These are phyloP conservation scores for Ophiobolus disseminans DNA, from an alignment of 2,329 filamentous ascomycete genomes.

Conservation along the genomic window DNA sequence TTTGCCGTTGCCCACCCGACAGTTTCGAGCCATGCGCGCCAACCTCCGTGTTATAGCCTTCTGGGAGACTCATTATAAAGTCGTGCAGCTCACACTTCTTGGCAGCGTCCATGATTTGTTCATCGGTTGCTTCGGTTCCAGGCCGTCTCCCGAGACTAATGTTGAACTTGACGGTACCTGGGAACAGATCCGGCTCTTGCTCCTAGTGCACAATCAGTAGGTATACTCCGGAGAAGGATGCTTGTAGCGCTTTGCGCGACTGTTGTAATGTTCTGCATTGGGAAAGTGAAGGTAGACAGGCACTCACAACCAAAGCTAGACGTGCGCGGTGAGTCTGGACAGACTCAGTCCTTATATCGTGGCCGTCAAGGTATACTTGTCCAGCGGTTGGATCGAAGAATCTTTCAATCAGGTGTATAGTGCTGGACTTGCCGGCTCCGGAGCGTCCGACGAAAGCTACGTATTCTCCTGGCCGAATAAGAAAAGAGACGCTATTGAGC, in stretches of 20 bases:
- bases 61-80: slow-evolving; percentile 56
- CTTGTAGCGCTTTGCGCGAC: no score
- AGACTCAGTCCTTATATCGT: slow-evolving; percentile 50
- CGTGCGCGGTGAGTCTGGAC: slow-evolving; percentile 48
- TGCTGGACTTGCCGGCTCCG: slow-evolving; percentile 56
- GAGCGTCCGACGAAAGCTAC: slow-evolving; percentile 54
- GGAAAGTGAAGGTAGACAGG: neutral
- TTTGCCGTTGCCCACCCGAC: slow-evolving; percentile 56
- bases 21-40: slow-evolving; percentile 53
- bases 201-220: slow-evolving; percentile 13
- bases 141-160: slow-evolving; percentile 50
- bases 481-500: slow-evolving; percentile 50
- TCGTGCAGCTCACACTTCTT: slow-evolving; percentile 55
- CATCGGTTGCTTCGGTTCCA: slow-evolving; percentile 27
- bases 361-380: slow-evolving; percentile 50
- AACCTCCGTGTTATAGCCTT: slow-evolving; percentile 56
- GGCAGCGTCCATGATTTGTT: slow-evolving; percentile 46
- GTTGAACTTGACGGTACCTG: slow-evolving; percentile 54
- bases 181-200: slow-evolving; percentile 56
- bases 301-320: slow-evolving; percentile 50
- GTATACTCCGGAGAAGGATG: no score
- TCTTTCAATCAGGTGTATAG: slow-evolving; percentile 55
- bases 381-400: slow-evolving; percentile 54
- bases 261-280: no score
- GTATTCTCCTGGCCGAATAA: slow-evolving; percentile 47